Base-by-base conservation (phyloP, 108 stramenopile species). In the Nitzschia putrida region DNA sequence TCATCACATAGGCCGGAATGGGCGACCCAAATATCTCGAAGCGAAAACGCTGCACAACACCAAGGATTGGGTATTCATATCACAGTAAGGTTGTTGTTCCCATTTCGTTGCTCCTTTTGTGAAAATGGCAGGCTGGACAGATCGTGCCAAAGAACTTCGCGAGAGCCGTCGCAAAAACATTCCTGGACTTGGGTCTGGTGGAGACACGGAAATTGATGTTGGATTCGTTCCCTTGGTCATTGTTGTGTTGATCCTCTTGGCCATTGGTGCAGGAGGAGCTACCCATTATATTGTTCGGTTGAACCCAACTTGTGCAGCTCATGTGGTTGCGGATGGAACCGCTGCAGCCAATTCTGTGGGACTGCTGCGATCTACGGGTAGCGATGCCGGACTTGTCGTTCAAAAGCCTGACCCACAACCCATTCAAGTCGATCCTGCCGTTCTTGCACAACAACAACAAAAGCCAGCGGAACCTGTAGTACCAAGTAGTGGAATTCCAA, bases 281-380 rank as follows among this genome's bases (percentile, higher is more conserved):
- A 57, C 67, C 2, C 55, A 53, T n/a, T 67, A 67, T 29, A 41
- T 68, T 25, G 23, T 68, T 53, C 11, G 29, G 12, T 22, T 21
- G 22, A 51, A 68, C 42, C 67, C 67, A 5, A 39, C 21, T 25
- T 68, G 67, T 25, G 37, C 56, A 25, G 51, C 39, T 13, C 11
- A 13, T 59, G 29, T 13, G 26, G 37, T 12, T 6, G 11, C 37
- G 0, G n/a, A 11, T 9, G 20, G 29, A 3, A 12, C 38, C 14
- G 12, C 29, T 29, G 34, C 16, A 59, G 38, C 20, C 26, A 20
- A 21, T 20, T 63, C 8, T 8, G 44, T 44, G 22, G 44, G 14
- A n/a, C 43, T 44, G 16, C 61, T 11, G 24, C 61, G 16, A 2
- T 18, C 47, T 18, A 3, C 2, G 1, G 29, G 29, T 3, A 49